Evolutionary conservation across 148 eudicot genomes (phyloP).

Genomic region (Arbutus unedo): DNA sequence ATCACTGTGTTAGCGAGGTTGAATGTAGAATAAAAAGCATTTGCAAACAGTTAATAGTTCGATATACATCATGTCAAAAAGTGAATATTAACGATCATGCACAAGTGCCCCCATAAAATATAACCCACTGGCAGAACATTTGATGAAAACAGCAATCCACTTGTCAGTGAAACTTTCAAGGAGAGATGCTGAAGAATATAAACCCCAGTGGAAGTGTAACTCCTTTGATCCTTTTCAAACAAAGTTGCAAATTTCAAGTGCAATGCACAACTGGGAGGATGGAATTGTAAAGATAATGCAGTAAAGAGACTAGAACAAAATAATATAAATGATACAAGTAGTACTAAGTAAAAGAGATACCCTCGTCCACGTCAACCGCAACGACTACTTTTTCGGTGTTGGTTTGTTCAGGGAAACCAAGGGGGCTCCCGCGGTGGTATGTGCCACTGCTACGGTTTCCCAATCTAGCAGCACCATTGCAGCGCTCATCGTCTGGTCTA

Average conservation of each 20-base stretch:
- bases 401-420: constrained; percentile 26
- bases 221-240: not conserved
- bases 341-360: constrained; percentile 27
- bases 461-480: constrained; percentile 9
- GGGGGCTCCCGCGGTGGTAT: constrained; percentile 14
- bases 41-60: not conserved
- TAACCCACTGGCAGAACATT: not conserved
- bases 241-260: not conserved
- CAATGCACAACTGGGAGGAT: not conserved
- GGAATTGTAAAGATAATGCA: not conserved
- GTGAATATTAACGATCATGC: not conserved
- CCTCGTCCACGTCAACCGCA: constrained; percentile 94
- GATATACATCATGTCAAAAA: not conserved
- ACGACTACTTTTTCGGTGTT: constrained; percentile 48
- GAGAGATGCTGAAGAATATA: not conserved
- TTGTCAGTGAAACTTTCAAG: not conserved
- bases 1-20: constrained; percentile 4
- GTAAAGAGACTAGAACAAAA: not conserved
- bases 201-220: not conserved
- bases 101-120: constrained; percentile 4
- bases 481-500: not conserved
- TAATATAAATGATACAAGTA: not conserved
- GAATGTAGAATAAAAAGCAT: not conserved
- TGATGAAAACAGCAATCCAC: not conserved
- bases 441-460: constrained; percentile 12